A percentile compares a stretch with the other conserved stretches of the same genome.
Conservation (phyloP, 805 yeast genomes). For the Suhomyces kilbournensis region DNA sequence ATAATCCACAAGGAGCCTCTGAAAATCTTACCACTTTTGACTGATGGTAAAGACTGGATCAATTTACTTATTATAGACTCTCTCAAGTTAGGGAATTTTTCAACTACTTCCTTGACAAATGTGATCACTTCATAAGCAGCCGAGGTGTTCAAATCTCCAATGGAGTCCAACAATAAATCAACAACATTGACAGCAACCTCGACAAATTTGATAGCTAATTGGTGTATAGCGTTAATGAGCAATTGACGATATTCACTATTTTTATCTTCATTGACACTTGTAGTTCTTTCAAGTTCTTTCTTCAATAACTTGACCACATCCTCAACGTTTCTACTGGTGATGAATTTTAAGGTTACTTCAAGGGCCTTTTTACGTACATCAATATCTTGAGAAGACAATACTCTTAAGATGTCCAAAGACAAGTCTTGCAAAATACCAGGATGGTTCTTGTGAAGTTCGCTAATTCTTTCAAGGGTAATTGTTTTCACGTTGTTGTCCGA, state of each 20-base stretch:
- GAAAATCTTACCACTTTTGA: constrained; percentile 85
- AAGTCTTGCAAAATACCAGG: constrained; percentile 84
- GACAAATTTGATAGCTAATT: constrained; percentile 80
- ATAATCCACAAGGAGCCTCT: constrained; percentile 94
- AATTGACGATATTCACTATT: constrained; percentile 83
- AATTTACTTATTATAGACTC: constrained; percentile 61
- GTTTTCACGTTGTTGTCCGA: constrained; percentile 94
- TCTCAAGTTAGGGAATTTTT: constrained; percentile 81
- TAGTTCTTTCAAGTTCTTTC: constrained; percentile 80
- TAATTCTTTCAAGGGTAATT: constrained; percentile 83
- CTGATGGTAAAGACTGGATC: constrained; percentile 56
- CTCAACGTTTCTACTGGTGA: constrained; percentile 86
- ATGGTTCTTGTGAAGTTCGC: constrained; percentile 65
- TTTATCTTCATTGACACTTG: constrained; percentile 72
- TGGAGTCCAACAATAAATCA: constrained; percentile 79
- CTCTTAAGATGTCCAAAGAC: constrained; percentile 80
- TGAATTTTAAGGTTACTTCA: constrained; percentile 74
- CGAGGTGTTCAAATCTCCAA: constrained; percentile 76
- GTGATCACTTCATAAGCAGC: constrained; percentile 87
- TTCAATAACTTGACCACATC: constrained; percentile 89
- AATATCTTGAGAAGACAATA: constrained; percentile 81
- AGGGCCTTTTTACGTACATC: constrained; percentile 90
- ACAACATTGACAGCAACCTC: constrained; percentile 93
- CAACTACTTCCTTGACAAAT: constrained; percentile 93
- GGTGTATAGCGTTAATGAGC: constrained; percentile 83